Evolutionary conservation across 108 stramenopile species (phyloP).

Genomic region (Nitzschia sp.): DNA sequence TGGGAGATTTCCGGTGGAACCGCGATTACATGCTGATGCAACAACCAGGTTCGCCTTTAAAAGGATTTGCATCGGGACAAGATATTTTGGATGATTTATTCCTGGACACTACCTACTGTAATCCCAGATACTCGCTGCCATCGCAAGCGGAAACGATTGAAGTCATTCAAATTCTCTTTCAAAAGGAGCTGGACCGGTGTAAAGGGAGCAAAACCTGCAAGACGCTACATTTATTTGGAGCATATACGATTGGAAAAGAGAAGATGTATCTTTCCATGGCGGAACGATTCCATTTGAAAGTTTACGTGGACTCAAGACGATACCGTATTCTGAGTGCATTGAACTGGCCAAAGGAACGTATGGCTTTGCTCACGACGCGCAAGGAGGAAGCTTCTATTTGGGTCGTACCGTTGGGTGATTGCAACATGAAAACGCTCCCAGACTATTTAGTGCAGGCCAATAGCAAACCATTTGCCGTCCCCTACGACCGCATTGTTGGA

Average conservation of each 20-base stretch:
- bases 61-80: slow-evolving; percentile 20
- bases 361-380: slow-evolving; percentile 61
- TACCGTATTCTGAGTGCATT: slow-evolving; percentile 68
- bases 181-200: slow-evolving; percentile 45
- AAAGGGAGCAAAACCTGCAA: slow-evolving; percentile 38
- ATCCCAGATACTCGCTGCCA: slow-evolving; percentile 64
- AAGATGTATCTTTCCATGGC: slow-evolving; percentile 89
- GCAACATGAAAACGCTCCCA: slow-evolving; percentile 81
- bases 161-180: slow-evolving; percentile 50
- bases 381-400: slow-evolving; percentile 67
- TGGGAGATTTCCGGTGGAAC: slow-evolving; percentile 78
- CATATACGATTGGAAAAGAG: slow-evolving; percentile 95
- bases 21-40: slow-evolving; percentile 55
- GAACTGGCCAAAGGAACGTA: slow-evolving; percentile 64
- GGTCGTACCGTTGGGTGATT: slow-evolving; percentile 83
- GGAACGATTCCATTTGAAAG: slow-evolving; percentile 54
- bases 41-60: slow-evolving; percentile 44
- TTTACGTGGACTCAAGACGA: slow-evolving; percentile 82
- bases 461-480: slow-evolving; percentile 44
- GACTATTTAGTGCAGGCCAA: slow-evolving; percentile 58
- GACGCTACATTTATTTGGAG: slow-evolving; percentile 88
- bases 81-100: slow-evolving; percentile 56
- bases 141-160: slow-evolving; percentile 60
- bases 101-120: slow-evolving; percentile 78
- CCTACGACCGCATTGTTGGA: slow-evolving; percentile 58